phyloP scores from a whole-genome alignment of 176 grass and related monocot species.

The Guadua angustifolia region DNA sequence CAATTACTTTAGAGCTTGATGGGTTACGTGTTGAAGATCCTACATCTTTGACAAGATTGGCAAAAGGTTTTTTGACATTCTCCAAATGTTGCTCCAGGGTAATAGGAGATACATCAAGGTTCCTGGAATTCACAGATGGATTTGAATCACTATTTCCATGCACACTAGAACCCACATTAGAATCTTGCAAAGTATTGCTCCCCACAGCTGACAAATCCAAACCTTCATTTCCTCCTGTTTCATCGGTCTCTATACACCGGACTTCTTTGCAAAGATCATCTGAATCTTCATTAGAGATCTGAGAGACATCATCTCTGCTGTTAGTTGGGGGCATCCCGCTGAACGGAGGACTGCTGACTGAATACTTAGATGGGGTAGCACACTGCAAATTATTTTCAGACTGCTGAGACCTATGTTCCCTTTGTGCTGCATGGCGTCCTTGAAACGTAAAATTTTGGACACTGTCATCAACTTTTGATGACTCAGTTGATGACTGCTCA shows the following conservation, averaged over 20 bases:
- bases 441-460: conserved; percentile 48
- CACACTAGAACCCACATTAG: conserved; percentile 31
- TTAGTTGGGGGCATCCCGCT: conserved; percentile 50
- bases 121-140: conserved; percentile 41
- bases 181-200: conserved; percentile 52
- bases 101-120: conserved; percentile 40
- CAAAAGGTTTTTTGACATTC: conserved; percentile 73
- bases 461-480: conserved; percentile 58
- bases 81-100: conserved; percentile 92
- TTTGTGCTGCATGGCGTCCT: conserved; percentile 27
- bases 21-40: conserved; percentile 52
- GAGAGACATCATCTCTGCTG: conserved; percentile 40
- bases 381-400: conserved; percentile 43
- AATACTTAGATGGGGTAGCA: conserved; percentile 42
- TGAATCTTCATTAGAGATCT: conserved; percentile 58
- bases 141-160: conserved; percentile 40
- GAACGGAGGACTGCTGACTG: conserved; percentile 61
- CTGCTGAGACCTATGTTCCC: conserved; percentile 31
- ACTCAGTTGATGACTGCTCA: conserved; percentile 50
- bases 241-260: conserved; percentile 74
- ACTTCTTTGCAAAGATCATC: conserved; percentile 96
- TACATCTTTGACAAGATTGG: conserved; percentile 53
- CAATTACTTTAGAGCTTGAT: conserved; percentile 53
- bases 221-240: conserved; percentile 46
- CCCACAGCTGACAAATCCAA: conserved; percentile 43